phyloP scores from a whole-genome alignment of 805 yeast species.

The Lipomyces kockii region DNA sequence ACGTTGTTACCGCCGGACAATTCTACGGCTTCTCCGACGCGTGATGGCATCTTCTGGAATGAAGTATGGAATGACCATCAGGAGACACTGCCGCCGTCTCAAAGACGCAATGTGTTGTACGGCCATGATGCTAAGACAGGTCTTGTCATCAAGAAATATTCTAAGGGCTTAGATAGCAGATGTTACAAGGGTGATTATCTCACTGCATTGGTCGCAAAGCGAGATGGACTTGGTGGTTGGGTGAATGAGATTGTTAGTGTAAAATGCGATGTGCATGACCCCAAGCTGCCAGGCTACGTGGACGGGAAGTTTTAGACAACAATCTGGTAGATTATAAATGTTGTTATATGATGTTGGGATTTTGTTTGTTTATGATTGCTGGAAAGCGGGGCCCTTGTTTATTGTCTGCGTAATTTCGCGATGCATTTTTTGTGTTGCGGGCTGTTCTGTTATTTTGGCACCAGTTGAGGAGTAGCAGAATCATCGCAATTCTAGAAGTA shows the following conservation, averaged over 20 bases:
- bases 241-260: conserved; percentile 32
- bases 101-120: conserved; percentile 60
- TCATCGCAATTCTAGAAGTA: too few relatives aligned
- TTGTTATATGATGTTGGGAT: not conserved
- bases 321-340: not conserved
- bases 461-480: too few relatives aligned
- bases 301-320: conserved; percentile 21
- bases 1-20: conserved; percentile 68
- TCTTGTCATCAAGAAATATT: conserved; percentile 61
- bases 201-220: conserved; percentile 58
- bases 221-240: conserved; percentile 37
- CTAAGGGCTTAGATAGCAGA: conserved; percentile 82
- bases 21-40: conserved; percentile 57
- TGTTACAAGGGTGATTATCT: conserved; percentile 78
- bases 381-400: not conserved
- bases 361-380: not conserved
- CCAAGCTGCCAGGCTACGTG: conserved; percentile 36
- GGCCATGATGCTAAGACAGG: conserved; percentile 91
- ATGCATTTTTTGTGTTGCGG: too few relatives aligned
- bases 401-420: too few relatives aligned
- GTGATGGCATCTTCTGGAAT: conserved; percentile 40
- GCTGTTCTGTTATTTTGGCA: too few relatives aligned
- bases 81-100: conserved; percentile 39
- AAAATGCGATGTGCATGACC: conserved; percentile 35
- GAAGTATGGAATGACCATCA: conserved; percentile 41